These are phyloP conservation scores for Catharanthus roseus DNA, from an alignment of 257 asterid genomes.

Conservation along the genomic window DNA sequence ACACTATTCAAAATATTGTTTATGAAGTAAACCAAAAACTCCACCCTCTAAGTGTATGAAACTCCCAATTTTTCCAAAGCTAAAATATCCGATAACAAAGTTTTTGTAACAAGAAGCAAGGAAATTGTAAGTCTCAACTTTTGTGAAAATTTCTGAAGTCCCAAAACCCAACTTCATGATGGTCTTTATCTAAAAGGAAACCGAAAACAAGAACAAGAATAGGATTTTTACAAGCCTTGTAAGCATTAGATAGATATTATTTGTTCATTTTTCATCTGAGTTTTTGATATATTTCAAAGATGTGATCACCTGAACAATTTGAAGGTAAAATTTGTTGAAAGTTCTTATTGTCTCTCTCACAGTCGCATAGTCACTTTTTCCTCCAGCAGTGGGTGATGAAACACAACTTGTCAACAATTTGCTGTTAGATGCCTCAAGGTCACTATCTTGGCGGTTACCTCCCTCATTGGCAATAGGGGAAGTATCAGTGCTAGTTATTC, in stretches of 20 bases:
- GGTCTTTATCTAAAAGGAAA: not conserved
- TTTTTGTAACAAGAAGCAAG: not conserved
- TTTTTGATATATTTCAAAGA: not conserved
- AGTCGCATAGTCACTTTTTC: conserved; percentile 1
- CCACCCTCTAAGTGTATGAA: not conserved
- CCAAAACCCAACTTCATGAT: not conserved
- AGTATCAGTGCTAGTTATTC: not conserved
- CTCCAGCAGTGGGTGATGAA: not conserved
- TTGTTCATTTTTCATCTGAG: not conserved
- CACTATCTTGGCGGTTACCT: not conserved
- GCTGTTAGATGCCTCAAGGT: not conserved
- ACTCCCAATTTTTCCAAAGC: not conserved
- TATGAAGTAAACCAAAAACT: not conserved
- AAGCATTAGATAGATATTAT: not conserved
- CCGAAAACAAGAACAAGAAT: not conserved
- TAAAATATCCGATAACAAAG: not conserved
- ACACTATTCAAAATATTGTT: not conserved
- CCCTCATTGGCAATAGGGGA: not conserved
- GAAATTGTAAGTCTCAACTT: not conserved
- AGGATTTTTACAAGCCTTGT: not conserved
- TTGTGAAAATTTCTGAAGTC: not conserved
- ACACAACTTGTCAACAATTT: not conserved
- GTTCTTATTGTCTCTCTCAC: conserved; percentile 11
- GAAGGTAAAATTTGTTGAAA: conserved; percentile 5
- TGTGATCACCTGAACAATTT: conserved; percentile 13